Conservation (phyloP, 2,329 filamentous ascomycete species). For the Lasiodiplodia citricola region DNA sequence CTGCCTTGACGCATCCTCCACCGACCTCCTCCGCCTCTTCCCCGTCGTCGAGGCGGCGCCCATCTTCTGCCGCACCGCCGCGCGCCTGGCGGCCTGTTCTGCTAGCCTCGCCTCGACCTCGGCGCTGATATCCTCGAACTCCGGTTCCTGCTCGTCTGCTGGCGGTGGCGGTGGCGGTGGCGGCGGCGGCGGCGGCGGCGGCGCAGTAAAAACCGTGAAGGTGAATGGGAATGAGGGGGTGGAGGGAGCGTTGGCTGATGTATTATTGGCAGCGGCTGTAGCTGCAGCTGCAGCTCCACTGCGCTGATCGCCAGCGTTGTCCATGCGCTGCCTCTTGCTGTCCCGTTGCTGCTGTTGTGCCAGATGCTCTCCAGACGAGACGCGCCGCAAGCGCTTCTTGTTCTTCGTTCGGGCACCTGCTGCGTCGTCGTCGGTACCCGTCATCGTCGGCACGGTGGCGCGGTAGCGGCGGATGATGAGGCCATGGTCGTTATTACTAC, state of each 20-base stretch:
- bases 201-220: not conserved
- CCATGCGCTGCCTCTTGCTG: not conserved
- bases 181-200: too few relatives aligned
- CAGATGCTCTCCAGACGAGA: not conserved
- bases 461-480: constrained; percentile 13
- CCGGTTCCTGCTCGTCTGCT: not conserved
- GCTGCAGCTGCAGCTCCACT: not conserved
- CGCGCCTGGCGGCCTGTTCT: constrained; percentile 8
- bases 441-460: not conserved
- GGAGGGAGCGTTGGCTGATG: not conserved
- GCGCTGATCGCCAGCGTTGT: not conserved
- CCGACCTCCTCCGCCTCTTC: constrained; percentile 4
- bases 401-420: not conserved
- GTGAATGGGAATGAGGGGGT: not conserved
- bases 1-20: not conserved
- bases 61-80: not conserved
- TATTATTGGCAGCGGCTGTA: not conserved
- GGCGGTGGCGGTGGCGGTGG: not conserved
- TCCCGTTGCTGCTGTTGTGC: not conserved
- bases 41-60: not conserved
- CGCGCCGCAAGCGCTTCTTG: not conserved
- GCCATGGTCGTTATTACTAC: too few relatives aligned
- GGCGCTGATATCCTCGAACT: constrained; percentile 21
- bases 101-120: constrained; percentile 19
- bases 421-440: not conserved